These are phyloP conservation scores for Starmerella stigmatis DNA, from an alignment of 805 yeast species.

Conservation along the genomic window DNA sequence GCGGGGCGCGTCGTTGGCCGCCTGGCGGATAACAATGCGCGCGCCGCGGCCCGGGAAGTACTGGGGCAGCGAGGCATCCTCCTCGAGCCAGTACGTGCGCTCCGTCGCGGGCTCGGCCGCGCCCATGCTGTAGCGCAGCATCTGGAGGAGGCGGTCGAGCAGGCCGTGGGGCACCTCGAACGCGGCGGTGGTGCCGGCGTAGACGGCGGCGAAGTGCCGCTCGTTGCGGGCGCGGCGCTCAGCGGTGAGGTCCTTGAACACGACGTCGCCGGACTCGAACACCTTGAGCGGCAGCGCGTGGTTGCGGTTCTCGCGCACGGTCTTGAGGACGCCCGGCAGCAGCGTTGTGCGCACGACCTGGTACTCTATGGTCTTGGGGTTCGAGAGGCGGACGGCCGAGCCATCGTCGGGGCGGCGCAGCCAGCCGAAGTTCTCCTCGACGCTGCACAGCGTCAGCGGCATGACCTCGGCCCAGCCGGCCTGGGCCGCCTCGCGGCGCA, in stretches of 20 bases:
- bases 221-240: conserved; percentile 89
- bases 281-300: conserved; percentile 91
- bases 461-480: conserved; percentile 93
- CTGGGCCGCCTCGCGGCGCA: conserved; percentile 83
- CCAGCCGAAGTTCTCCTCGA: conserved; percentile 90
- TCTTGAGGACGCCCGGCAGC: conserved; percentile 88
- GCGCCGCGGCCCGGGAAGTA: conserved; percentile 99
- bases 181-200: conserved; percentile 90
- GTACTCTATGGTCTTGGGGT: conserved; percentile 93
- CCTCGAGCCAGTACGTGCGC: conserved; percentile 51
- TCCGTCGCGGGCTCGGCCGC: conserved; percentile 43
- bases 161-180: conserved; percentile 92
- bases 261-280: conserved; percentile 92
- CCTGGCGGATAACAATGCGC: conserved; percentile 50
- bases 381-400: conserved; percentile 75
- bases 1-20: conserved; percentile 28
- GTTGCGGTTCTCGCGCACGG: conserved; percentile 90
- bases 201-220: conserved; percentile 90
- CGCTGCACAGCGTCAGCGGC: conserved; percentile 92
- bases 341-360: conserved; percentile 95
- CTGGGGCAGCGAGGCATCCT: conserved; percentile 37
- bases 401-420: conserved; percentile 61
- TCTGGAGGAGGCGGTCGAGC: conserved; percentile 89
- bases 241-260: conserved; percentile 61
- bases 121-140: conserved; percentile 80